These are phyloP conservation scores for Claviceps arundinis DNA, from an alignment of 2,329 filamentous ascomycete genomes.

Conservation along the genomic window DNA sequence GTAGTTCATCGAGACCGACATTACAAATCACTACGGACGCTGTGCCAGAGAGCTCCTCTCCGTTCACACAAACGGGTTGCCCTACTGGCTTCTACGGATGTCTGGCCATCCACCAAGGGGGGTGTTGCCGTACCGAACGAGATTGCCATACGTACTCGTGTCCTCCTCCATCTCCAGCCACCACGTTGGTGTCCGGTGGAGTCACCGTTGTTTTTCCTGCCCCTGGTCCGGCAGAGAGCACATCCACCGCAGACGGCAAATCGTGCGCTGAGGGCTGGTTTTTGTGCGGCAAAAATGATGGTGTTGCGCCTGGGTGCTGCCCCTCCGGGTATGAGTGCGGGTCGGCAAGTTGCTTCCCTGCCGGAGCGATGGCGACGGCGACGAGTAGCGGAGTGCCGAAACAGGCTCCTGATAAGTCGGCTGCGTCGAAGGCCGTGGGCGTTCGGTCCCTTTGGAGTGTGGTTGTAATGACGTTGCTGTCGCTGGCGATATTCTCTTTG, in stretches of 20 bases:
- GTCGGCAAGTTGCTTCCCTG: conserved; percentile 53
- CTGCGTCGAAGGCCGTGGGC: background rate
- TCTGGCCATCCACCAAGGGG: conserved; percentile 67
- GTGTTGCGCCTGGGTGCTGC: conserved; percentile 70
- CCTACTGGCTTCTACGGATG: conserved; percentile 90
- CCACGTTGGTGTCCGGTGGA: conserved; percentile 54
- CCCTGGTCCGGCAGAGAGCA: conserved; percentile 29
- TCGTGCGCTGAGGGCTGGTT: conserved; percentile 70
- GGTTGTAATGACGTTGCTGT: background rate
- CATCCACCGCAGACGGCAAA: conserved; percentile 27
- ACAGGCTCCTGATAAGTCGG: conserved; percentile 25
- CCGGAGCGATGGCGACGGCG: conserved; percentile 36
- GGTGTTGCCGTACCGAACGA: conserved; percentile 76
- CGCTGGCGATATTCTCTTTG: background rate
- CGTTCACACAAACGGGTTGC: conserved; percentile 38
- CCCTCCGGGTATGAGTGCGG: conserved; percentile 66
- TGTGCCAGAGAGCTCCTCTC: conserved; percentile 21
- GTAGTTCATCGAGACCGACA: conserved; percentile 21
- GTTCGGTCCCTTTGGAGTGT: background rate
- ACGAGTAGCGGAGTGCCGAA: conserved; percentile 46
- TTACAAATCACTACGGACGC: conserved; percentile 17
- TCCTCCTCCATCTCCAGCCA: conserved; percentile 38
- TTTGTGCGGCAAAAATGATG: conserved; percentile 43
- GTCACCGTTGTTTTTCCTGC: conserved; percentile 58
- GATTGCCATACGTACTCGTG: conserved; percentile 76